phyloP scores from a whole-genome alignment of 768 basidiomycete genomes.

The Calocybe cyanea region DNA sequence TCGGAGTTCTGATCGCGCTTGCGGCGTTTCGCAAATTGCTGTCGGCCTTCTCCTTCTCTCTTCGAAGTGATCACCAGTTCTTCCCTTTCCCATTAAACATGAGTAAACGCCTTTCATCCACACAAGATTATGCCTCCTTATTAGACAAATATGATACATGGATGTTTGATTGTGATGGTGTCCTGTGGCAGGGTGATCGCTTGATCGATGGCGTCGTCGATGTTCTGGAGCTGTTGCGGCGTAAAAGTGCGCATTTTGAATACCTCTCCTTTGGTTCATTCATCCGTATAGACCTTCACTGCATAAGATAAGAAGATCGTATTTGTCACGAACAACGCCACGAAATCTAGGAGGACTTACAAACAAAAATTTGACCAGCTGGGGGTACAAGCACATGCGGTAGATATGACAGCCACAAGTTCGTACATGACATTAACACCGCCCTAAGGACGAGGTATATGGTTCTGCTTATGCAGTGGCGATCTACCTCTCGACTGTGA shows the following conservation, averaged over 20 bases:
- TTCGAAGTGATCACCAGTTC: neutral
- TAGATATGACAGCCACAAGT: slow-evolving; percentile 32
- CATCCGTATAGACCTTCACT: slow-evolving; percentile 11
- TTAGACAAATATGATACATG: slow-evolving; percentile 83
- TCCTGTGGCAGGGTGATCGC: slow-evolving; percentile 84
- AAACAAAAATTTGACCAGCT: slow-evolving; percentile 90
- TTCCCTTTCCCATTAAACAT: slow-evolving; percentile 11
- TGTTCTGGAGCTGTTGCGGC: slow-evolving; percentile 69
- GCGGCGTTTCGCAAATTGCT: too few relatives aligned
- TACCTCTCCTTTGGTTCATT: slow-evolving; percentile 2
- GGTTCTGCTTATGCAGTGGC: slow-evolving; percentile 82
- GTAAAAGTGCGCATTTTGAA: slow-evolving; percentile 51
- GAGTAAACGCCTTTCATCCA: slow-evolving; percentile 35
- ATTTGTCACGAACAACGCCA: slow-evolving; percentile 98
- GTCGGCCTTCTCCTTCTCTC: neutral
- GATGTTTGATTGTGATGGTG: slow-evolving; percentile 96
- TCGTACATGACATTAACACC: slow-evolving; percentile 3
- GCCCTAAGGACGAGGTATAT: slow-evolving; percentile 85
- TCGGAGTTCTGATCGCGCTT: slow-evolving; percentile 10
- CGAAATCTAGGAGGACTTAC: slow-evolving; percentile 85
- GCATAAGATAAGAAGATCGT: slow-evolving; percentile 72
- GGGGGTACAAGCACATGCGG: slow-evolving; percentile 79
- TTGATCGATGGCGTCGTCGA: slow-evolving; percentile 76
- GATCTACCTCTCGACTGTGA: slow-evolving; percentile 79
- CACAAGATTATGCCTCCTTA: slow-evolving; percentile 43